Base-by-base conservation (phyloP, 805 yeast species). In the Saturnispora quitensis region DNA sequence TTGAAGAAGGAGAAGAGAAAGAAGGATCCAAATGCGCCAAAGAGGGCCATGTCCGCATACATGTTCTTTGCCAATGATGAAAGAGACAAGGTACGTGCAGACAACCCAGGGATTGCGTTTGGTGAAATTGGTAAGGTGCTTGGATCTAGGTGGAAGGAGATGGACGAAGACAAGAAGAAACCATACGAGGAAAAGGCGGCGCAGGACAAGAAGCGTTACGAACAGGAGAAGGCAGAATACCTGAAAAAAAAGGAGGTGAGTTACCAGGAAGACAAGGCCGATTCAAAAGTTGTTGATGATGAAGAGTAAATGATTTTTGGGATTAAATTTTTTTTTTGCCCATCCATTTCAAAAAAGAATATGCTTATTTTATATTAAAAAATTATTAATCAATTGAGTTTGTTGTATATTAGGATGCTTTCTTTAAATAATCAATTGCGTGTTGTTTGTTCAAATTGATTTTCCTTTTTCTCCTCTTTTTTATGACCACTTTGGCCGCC, bases 31-130 rank as follows among this genome's bases (percentile, higher is more conserved):
- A 90, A 91, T 72, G 99, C 99, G 59, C 99, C 99, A 71, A 93
- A 93, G 88, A 88, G 98, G 74, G 89, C 97, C 25, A 76, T 93
- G 69, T 89, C 97, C 55, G 97, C 98, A 47, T 93, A 91, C 83
- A 90, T 93, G 98, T 91, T 88, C 81, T 93, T 90, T 68, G 98
- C 99, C 63, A 89, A 89, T 69, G 97, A 89, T 67, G 86, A 87
- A 80, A 90, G 99, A 78, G 97, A 91, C 73, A 80, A 82, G 58
- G 96, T 93, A 61, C 83, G 96, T 71, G 83, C 91, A 56, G 98
- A 90, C 71, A 89, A 91, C 79, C 97, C 98, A 64, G 97, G 96
- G 68, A 86, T 90, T 62, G 74, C 90, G 43, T 93, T 93, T 66
- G 99, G 95, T 60, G 95, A 89, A 74, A 91, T 93, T 59, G 98